Conservation (phyloP, 2,329 filamentous ascomycete genomes). For the Aspergillus sp. region DNA sequence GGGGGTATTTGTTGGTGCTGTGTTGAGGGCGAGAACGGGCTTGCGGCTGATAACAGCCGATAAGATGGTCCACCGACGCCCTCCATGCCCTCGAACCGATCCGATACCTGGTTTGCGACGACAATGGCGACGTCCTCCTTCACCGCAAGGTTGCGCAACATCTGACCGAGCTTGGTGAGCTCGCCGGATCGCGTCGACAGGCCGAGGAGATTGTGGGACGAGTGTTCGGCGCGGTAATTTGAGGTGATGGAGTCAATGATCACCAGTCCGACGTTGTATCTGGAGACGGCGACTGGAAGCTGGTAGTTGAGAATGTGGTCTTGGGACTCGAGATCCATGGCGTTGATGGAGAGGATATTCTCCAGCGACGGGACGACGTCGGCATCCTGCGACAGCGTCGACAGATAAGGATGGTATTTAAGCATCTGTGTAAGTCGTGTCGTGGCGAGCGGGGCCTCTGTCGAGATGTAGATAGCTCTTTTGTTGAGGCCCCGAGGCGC, state of each 20-base stretch:
- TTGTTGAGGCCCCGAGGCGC: slow-evolving; percentile 67
- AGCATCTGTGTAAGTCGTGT: slow-evolving; percentile 78
- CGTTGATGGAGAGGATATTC: slow-evolving; percentile 74
- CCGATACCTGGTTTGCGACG: slow-evolving; percentile 91
- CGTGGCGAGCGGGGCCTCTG: slow-evolving; percentile 82
- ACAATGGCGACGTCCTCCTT: slow-evolving; percentile 77
- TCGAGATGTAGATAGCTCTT: slow-evolving; percentile 88
- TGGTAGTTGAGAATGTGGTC: slow-evolving; percentile 94
- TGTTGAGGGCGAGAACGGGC: slow-evolving; percentile 11
- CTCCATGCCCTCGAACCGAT: slow-evolving; percentile 62
- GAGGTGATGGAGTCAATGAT: slow-evolving; percentile 90
- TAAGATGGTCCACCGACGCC: slow-evolving; percentile 1
- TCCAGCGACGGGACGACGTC: slow-evolving; percentile 62
- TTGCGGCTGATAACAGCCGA: not conserved
- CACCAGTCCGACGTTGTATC: slow-evolving; percentile 75
- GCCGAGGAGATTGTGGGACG: slow-evolving; percentile 38
- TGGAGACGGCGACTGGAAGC: slow-evolving; percentile 76
- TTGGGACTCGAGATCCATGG: slow-evolving; percentile 87
- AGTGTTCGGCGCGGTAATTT: slow-evolving; percentile 85
- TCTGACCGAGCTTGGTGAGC: slow-evolving; percentile 69
- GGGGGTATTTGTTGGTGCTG: slow-evolving; percentile 10
- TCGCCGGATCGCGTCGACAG: slow-evolving; percentile 76
- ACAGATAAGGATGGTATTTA: slow-evolving; percentile 60
- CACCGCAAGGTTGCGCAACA: slow-evolving; percentile 73
- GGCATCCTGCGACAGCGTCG: slow-evolving; percentile 32